Evolutionary conservation across 495 filamentous ascomycete genomes (phyloP).

Genomic region (Tuber brumale): DNA sequence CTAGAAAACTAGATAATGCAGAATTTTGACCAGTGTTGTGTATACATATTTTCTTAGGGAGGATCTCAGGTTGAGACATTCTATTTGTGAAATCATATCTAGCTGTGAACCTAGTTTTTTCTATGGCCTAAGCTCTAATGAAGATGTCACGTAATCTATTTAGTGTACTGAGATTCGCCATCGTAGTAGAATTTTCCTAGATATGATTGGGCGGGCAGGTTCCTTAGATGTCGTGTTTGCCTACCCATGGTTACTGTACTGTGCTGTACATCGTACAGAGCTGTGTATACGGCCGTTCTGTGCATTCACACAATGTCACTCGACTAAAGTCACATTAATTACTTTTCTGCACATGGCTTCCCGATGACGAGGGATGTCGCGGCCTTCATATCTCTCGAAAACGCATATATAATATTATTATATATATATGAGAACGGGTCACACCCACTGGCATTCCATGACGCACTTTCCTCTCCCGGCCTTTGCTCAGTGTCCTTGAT

Average conservation of each 20-base stretch:
- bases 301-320: not conserved
- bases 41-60: not conserved
- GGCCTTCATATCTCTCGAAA: not conserved
- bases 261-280: too few relatives aligned
- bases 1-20: not conserved
- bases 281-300: not conserved
- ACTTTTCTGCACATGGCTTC: not conserved
- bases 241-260: not conserved
- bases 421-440: not conserved
- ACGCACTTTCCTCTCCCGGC: not conserved
- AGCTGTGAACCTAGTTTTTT: not conserved
- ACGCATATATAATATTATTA: not conserved
- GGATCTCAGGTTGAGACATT: not conserved
- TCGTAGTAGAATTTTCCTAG: not conserved
- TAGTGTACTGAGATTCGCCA: not conserved
- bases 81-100: not conserved
- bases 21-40: not conserved
- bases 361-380: not conserved
- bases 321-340: not conserved
- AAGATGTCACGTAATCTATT: not conserved
- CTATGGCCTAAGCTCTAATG: not conserved
- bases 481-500: not conserved
- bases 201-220: not conserved
- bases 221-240: not conserved
- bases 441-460: not conserved